A percentile compares a stretch with the other conserved stretches of the same genome.
phyloP scores from a whole-genome alignment of 1,139 yeast species.

The Geotrichum europaeum region DNA sequence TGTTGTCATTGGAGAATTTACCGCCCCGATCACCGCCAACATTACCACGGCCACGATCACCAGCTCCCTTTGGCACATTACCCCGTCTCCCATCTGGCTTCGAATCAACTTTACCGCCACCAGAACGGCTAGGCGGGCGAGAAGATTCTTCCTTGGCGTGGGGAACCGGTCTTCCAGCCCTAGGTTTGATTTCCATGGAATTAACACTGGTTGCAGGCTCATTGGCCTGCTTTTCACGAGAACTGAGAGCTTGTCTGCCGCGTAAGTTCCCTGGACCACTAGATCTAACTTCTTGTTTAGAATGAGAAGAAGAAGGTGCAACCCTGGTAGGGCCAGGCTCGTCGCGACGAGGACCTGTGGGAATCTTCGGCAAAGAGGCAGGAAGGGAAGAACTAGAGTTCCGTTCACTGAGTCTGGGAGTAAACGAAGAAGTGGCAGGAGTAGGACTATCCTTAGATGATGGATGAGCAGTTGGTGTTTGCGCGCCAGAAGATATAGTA shows the following conservation, averaged over 20 bases:
- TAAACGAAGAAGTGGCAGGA: not conserved
- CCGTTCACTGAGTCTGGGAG: not conserved
- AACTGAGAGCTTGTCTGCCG: not conserved
- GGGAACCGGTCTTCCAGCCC: constrained; percentile 7
- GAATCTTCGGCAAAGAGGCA: constrained; percentile 24
- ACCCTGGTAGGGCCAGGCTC: constrained; percentile 11
- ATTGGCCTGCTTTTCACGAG: constrained; percentile 8
- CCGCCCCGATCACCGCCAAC: not conserved
- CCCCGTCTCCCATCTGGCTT: not conserved
- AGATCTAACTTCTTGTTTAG: not conserved
- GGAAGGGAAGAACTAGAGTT: constrained; percentile 12
- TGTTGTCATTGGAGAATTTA: not conserved
- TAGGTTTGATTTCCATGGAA: constrained; percentile 17
- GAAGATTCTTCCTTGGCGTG: not conserved
- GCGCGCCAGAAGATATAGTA: not conserved
- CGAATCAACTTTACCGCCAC: not conserved
- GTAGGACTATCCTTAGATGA: not conserved
- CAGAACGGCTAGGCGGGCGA: not conserved
- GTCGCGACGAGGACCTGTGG: constrained; percentile 21
- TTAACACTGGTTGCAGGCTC: constrained; percentile 12
- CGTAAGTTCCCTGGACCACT: not conserved
- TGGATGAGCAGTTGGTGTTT: constrained; percentile 1
- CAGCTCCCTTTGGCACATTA: not conserved
- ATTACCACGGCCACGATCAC: constrained; percentile 4
- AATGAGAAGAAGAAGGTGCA: constrained; percentile 1